A percentile compares a stretch with the other conserved stretches of the same genome.
Conservation (phyloP, 257 asterid species). For the Nicotiana sylvestris region DNA sequence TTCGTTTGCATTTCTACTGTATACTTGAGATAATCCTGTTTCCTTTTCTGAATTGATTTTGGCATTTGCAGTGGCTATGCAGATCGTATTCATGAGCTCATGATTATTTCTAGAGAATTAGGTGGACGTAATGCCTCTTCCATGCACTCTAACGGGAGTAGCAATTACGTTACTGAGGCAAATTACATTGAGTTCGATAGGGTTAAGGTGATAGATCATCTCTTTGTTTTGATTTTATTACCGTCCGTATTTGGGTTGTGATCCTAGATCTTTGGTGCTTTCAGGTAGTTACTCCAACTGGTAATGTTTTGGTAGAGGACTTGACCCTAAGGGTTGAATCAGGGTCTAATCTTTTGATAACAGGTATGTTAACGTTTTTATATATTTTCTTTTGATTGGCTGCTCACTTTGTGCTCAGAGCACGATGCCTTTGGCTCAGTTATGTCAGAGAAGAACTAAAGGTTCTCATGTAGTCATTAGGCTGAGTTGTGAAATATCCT, state of each 20-base stretch:
- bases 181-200: conserved; percentile 86
- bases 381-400: conserved; percentile 9
- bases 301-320: conserved; percentile 89
- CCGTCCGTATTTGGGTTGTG: conserved; percentile 20
- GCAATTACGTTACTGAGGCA: conserved; percentile 91
- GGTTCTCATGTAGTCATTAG: conserved; percentile 4
- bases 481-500: not conserved
- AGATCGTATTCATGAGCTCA: conserved; percentile 95
- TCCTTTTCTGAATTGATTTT: conserved; percentile 8
- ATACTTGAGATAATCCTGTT: not conserved
- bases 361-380: conserved; percentile 47
- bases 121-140: conserved; percentile 62
- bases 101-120: conserved; percentile 82
- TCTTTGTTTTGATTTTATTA: conserved; percentile 18
- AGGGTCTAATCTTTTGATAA: conserved; percentile 98
- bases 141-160: conserved; percentile 65
- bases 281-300: conserved; percentile 98
- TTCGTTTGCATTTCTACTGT: conserved; percentile 3
- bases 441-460: not conserved
- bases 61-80: conserved; percentile 88
- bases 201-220: conserved; percentile 63
- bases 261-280: conserved; percentile 24
- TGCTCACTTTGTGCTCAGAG: not conserved
- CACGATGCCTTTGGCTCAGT: not conserved
- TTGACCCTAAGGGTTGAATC: conserved; percentile 82